Evolutionary conservation across 768 basidiomycete genomes (phyloP).

Genomic region (Mycena amicta): DNA sequence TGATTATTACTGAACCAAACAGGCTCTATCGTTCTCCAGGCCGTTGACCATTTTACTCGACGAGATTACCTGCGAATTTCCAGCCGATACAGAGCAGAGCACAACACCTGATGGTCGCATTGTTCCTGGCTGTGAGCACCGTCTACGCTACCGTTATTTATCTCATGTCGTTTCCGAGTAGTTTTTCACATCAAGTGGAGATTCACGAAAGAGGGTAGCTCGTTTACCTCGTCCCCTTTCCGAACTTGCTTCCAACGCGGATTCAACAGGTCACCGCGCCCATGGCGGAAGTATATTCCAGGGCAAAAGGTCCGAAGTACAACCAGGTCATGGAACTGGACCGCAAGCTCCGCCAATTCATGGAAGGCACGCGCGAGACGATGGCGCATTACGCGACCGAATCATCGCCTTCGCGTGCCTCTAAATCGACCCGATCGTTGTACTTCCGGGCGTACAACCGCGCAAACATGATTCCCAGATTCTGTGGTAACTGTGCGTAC

Average conservation of each 20-base stretch:
- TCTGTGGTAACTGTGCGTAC: not conserved
- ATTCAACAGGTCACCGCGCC: not conserved
- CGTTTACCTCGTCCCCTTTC: too few relatives aligned
- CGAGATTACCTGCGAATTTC: not conserved
- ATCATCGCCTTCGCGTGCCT: not conserved
- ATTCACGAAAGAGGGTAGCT: not conserved
- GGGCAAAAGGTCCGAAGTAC: not conserved
- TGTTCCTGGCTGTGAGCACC: not conserved
- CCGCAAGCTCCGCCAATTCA: not conserved
- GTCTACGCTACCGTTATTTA: not conserved
- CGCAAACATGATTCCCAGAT: not conserved
- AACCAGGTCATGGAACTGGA: not conserved
- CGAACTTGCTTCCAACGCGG: not conserved
- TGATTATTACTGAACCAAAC: not conserved
- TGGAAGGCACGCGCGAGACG: not conserved
- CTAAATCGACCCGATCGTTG: not conserved
- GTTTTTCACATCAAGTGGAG: not conserved
- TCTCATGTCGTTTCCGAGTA: not conserved
- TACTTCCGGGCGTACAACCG: not conserved
- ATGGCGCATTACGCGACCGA: not conserved
- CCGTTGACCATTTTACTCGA: not conserved
- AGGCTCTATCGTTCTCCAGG: not conserved
- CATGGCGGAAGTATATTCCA: not conserved
- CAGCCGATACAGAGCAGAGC: not conserved
- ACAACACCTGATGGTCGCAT: not conserved